Evolutionary conservation across 2,329 filamentous ascomycete genomes (phyloP).

Genomic region (Ophiocordyceps australis): DNA sequence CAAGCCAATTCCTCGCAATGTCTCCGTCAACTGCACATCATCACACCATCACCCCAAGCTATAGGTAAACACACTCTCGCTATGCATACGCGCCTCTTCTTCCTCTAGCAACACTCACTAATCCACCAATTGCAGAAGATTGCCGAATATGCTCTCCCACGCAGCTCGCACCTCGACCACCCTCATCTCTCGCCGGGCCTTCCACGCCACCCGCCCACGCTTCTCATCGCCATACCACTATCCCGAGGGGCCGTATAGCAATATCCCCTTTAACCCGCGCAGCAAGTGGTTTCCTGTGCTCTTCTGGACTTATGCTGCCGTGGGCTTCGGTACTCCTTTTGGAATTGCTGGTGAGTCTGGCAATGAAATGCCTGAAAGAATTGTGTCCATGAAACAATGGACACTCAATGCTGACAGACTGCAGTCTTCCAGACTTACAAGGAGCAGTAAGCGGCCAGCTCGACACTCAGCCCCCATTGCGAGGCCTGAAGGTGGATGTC

Average conservation of each 20-base stretch:
- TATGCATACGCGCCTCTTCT: too few relatives aligned
- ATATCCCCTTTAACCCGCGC: conserved; percentile 93
- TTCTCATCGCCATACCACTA: conserved; percentile 93
- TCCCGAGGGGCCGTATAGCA: conserved; percentile 84
- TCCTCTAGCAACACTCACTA: too few relatives aligned
- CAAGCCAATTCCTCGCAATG: too few relatives aligned
- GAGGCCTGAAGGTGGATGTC: too few relatives aligned
- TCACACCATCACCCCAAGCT: too few relatives aligned
- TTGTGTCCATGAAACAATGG: too few relatives aligned
- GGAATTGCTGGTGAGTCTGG: conserved; percentile 39
- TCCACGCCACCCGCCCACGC: conserved; percentile 78
- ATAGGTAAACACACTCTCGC: too few relatives aligned
- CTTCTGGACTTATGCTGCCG: conserved; percentile 57
- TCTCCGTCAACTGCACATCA: too few relatives aligned
- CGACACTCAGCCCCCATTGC: too few relatives aligned
- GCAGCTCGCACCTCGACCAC: conserved; percentile 47
- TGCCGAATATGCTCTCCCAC: conserved; percentile 63
- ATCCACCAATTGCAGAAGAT: too few relatives aligned
- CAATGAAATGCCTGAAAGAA: too few relatives aligned
- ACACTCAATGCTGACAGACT: conserved; percentile 1
- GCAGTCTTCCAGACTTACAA: conserved; percentile 30
- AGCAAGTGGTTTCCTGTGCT: conserved; percentile 67
- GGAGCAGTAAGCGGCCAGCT: conserved; percentile 18
- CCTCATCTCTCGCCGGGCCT: conserved; percentile 72
- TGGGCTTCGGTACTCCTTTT: conserved; percentile 43